These are phyloP conservation scores for Gelatoporia subvermispora DNA, from an alignment of 768 basidiomycete species.

Conservation along the genomic window DNA sequence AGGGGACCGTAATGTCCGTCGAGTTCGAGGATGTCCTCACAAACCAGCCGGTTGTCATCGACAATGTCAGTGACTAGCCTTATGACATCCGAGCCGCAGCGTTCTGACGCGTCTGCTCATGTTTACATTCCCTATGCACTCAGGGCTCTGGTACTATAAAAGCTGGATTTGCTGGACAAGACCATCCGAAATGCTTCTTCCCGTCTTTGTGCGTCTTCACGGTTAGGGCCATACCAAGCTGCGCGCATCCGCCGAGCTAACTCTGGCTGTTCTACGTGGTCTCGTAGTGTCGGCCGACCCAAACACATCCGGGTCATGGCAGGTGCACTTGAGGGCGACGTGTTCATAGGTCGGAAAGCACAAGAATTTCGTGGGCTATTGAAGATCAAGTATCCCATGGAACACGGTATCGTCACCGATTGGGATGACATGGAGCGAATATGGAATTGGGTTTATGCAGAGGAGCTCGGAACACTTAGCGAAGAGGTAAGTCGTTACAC, in stretches of 20 bases:
- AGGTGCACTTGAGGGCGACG: constrained; percentile 92
- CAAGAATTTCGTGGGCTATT: constrained; percentile 94
- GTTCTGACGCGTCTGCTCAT: constrained; percentile 17
- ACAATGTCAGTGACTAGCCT: constrained; percentile 68
- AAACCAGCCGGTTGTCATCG: constrained; percentile 98
- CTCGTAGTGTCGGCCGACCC: constrained; percentile 82
- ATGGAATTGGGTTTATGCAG: constrained; percentile 97
- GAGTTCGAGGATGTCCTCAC: constrained; percentile 93
- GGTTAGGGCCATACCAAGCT: constrained; percentile 25
- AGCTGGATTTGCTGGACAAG: constrained; percentile 98
- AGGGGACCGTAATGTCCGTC: constrained; percentile 52
- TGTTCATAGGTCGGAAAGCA: constrained; percentile 92
- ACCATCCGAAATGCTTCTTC: constrained; percentile 99
- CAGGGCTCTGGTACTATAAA: constrained; percentile 99
- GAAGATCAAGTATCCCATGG: constrained; percentile 99
- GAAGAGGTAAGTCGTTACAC: constrained; percentile 72
- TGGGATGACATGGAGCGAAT: constrained; percentile 99
- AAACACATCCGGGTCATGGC: constrained; percentile 99
- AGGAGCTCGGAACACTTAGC: constrained; percentile 90
- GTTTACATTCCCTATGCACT: neutral
- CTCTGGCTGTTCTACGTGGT: constrained; percentile 3
- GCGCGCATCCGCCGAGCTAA: constrained; percentile 8
- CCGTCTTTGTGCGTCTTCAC: constrained; percentile 85
- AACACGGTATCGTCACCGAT: constrained; percentile 97
- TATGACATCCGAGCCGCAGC: constrained; percentile 14